Conservation (phyloP, 1,139 yeast species). For the Pichia terricola region DNA sequence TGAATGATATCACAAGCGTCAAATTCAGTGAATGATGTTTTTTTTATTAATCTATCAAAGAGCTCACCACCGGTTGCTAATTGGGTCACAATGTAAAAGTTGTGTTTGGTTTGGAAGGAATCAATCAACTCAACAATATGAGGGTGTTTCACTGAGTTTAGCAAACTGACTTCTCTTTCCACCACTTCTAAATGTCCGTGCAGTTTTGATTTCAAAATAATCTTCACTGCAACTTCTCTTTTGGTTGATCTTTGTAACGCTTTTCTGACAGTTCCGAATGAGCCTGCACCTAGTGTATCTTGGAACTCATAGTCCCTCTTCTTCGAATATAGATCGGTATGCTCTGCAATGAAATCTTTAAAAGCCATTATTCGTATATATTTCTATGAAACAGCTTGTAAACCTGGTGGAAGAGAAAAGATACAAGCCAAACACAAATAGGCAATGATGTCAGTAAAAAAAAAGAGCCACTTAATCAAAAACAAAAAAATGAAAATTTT, state of each 20-base stretch:
- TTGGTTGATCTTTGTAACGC: constrained; percentile 37
- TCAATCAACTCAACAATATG: constrained; percentile 76
- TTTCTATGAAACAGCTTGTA: too few relatives aligned
- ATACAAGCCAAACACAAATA: background rate
- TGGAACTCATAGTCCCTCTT: constrained; percentile 42
- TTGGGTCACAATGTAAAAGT: constrained; percentile 82
- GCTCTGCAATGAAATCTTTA: background rate
- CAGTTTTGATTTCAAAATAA: constrained; percentile 44
- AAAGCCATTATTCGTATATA: background rate
- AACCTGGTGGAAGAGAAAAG: too few relatives aligned
- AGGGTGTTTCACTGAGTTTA: constrained; percentile 49
- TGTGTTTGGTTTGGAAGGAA: constrained; percentile 81
- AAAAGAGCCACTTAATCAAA: background rate
- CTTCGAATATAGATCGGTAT: constrained; percentile 17
- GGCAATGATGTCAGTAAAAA: too few relatives aligned
- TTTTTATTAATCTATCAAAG: constrained; percentile 78
- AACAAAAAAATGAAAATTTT: too few relatives aligned
- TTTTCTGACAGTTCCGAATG: constrained; percentile 47
- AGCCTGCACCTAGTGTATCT: constrained; percentile 48
- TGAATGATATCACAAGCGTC: constrained; percentile 69
- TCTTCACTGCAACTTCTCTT: constrained; percentile 48
- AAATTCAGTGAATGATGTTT: constrained; percentile 61
- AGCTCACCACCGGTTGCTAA: constrained; percentile 77
- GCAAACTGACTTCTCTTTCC: constrained; percentile 38
- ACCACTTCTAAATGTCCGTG: constrained; percentile 43